A percentile compares a stretch with the other conserved stretches of the same genome.
These are phyloP conservation scores for Exidia glandulosa DNA, from an alignment of 768 basidiomycete species.

Conservation along the genomic window DNA sequence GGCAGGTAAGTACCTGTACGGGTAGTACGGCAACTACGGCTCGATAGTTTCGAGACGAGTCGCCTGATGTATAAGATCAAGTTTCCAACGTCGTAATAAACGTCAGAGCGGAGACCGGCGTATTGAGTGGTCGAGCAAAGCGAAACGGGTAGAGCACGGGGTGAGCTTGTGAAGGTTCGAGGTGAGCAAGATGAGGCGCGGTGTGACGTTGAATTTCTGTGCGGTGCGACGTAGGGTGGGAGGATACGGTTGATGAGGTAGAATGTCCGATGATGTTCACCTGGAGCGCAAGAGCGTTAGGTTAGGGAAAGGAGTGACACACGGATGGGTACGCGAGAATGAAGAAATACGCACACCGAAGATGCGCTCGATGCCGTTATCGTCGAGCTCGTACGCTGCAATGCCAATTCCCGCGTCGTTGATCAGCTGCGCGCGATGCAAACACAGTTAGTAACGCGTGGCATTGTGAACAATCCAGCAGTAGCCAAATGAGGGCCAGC, in stretches of 20 bases:
- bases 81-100: constrained; percentile 28
- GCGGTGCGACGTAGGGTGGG: constrained; percentile 25
- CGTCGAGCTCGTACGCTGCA: constrained; percentile 17
- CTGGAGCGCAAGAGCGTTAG: too few species aligned
- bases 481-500: too few species aligned
- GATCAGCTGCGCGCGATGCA: constrained; percentile 16
- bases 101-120: constrained; percentile 19
- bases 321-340: too few species aligned
- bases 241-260: constrained; percentile 31
- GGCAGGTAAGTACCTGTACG: too few species aligned
- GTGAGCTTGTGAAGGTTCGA: constrained; percentile 28
- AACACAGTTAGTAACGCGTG: too few species aligned
- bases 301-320: too few species aligned
- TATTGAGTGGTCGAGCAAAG: constrained; percentile 27
- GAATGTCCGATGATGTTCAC: constrained; percentile 30
- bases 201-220: constrained; percentile 15
- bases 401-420: constrained; percentile 19
- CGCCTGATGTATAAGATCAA: constrained; percentile 28
- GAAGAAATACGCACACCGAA: constrained; percentile 4
- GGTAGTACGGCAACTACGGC: too few species aligned
- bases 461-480: too few species aligned
- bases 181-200: constrained; percentile 30
- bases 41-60: constrained; percentile 9
- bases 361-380: constrained; percentile 14
- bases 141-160: constrained; percentile 22